Base-by-base conservation (phyloP, 208 protist genomes). In the Crithidia mellificae region DNA sequence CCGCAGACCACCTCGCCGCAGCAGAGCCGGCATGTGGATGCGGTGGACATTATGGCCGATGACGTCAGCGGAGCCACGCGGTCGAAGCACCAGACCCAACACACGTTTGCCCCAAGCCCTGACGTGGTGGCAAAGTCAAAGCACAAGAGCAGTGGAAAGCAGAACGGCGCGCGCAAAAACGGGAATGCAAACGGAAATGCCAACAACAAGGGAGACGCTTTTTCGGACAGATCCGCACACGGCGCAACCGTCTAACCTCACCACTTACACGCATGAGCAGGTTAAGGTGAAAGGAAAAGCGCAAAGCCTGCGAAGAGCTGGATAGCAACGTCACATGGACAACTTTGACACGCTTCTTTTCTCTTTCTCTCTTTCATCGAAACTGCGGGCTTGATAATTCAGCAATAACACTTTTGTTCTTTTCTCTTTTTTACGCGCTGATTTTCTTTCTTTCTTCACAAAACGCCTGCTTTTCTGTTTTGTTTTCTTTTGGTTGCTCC, bases 41-140 rank as follows among this genome's bases (percentile, higher is more conserved):
- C 44, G 36, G 46, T 29, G 19, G 68, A 74, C 4, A 6, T 25
- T n/a, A 50, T 57, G 36, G 44, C 59, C 9, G 34, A 41, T 2
- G 61, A 63, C 20, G 19, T 32, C 4, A 68, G 24, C 17, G 47
- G 22, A 22, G 9, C 11, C 25, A 47, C 9, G 1, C 34, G 41
- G 19, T 50, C 51, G 17, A 74, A 50, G 49, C 50, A 51, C 1
- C 36, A 27, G 19, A 32, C 57, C 12, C 36, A 24, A 19, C 36
- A 24, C 47, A 49, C 5, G 7, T 32, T 68, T 29, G 20, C 44
- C 1, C 15, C 38, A n/a, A 53, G 19, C n/a, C 41, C 59, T 6
- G 4, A 24, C 32, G 0, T 41, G 34, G 22, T 27, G 20, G 32
- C 24, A 19, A 0, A 25, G 20, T 27, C 20, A 47, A 17, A 43